phyloP scores from a whole-genome alignment of 164 flowering plant genomes.

The Vitis amurensis region DNA sequence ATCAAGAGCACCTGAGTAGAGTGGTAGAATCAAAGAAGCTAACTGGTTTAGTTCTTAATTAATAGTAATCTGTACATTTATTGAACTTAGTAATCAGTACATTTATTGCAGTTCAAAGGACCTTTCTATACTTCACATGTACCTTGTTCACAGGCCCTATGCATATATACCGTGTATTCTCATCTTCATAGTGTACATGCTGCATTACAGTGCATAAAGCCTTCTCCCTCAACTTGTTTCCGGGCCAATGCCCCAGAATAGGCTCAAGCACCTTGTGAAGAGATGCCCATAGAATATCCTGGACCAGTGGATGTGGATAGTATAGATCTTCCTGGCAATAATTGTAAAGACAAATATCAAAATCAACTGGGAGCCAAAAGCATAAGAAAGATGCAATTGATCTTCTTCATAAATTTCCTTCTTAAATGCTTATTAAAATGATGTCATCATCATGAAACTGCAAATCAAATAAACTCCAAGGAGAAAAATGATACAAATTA shows the following conservation, averaged over 20 bases:
- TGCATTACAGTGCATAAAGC: conserved; percentile 51
- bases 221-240: conserved; percentile 53
- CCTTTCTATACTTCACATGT: not conserved
- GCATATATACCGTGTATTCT: conserved; percentile 69
- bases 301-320: conserved; percentile 71
- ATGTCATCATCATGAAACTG: not conserved
- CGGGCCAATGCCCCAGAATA: conserved; percentile 57
- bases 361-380: not conserved
- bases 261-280: conserved; percentile 62
- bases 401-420: not conserved
- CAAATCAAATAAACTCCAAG: not conserved
- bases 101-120: not conserved
- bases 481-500: too few species aligned
- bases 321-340: conserved; percentile 64
- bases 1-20: too few species aligned
- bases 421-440: not conserved
- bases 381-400: too few species aligned
- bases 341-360: not conserved
- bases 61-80: too few species aligned
- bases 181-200: conserved; percentile 84
- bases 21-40: too few species aligned
- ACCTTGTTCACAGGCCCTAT: conserved; percentile 87
- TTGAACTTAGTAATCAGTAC: too few species aligned
- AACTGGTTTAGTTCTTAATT: too few species aligned
- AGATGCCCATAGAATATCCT: conserved; percentile 65